These are phyloP conservation scores for Leccinum cinnamomeum DNA, from an alignment of 1,284 basidiomycete genomes.

Conservation along the genomic window DNA sequence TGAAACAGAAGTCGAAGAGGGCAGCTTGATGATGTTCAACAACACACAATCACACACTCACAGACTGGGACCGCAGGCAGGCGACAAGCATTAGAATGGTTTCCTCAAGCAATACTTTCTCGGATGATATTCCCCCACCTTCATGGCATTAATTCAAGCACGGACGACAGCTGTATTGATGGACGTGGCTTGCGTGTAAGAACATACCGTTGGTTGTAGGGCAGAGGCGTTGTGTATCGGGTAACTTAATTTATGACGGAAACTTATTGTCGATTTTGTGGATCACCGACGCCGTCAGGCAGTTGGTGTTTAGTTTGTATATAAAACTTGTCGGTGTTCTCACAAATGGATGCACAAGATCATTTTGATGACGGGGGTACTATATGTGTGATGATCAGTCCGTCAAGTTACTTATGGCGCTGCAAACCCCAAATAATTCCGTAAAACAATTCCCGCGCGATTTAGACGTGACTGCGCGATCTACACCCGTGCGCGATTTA, in stretches of 20 bases:
- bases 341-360: neutral
- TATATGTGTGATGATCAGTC: too few relatives aligned
- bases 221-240: neutral
- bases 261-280: neutral
- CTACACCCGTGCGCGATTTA: too few relatives aligned
- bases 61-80: neutral
- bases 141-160: neutral
- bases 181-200: neutral
- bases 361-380: too few relatives aligned
- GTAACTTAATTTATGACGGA: neutral
- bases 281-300: neutral
- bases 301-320: neutral
- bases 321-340: too few relatives aligned
- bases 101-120: neutral
- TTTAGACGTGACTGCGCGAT: too few relatives aligned
- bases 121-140: neutral
- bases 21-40: neutral
- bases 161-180: neutral
- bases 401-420: too few relatives aligned
- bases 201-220: neutral
- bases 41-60: neutral
- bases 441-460: too few relatives aligned
- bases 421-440: too few relatives aligned
- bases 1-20: neutral
- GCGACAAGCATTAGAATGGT: neutral